Conservation (phyloP, 805 yeast genomes). For the Sugiyamaella americana region DNA sequence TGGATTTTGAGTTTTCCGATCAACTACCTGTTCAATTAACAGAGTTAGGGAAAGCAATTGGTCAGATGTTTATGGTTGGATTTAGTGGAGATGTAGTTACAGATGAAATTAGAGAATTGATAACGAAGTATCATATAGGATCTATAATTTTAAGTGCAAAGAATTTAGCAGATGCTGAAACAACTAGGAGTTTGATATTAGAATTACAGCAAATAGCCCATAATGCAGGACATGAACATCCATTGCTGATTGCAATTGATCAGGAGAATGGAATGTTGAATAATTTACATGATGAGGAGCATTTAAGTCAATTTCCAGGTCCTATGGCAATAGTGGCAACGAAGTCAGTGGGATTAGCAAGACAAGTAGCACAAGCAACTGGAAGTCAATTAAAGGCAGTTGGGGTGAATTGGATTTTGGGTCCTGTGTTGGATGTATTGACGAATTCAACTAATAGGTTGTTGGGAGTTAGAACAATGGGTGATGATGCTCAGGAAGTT, state of each 20-base stretch:
- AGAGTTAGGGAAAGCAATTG: conserved; percentile 28
- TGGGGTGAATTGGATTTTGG: conserved; percentile 51
- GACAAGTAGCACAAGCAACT: conserved; percentile 47
- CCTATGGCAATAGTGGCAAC: conserved; percentile 61
- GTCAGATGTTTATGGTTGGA: conserved; percentile 55
- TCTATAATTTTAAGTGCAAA: conserved; percentile 47
- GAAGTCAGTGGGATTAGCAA: conserved; percentile 43
- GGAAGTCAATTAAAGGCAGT: conserved; percentile 48
- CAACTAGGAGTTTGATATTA: conserved; percentile 43
- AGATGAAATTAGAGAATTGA: conserved; percentile 46
- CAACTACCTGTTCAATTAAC: conserved; percentile 9
- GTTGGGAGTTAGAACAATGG: conserved; percentile 56
- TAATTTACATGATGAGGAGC: conserved; percentile 47
- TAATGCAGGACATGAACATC: conserved; percentile 44
- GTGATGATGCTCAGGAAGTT: conserved; percentile 55
- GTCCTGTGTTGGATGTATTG: conserved; percentile 59
- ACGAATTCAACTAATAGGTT: conserved; percentile 50
- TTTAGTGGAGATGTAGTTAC: conserved; percentile 51
- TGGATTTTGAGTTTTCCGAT: conserved; percentile 16
- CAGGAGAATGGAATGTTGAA: conserved; percentile 63
- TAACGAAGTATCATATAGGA: conserved; percentile 45
- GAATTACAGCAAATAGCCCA: conserved; percentile 52
- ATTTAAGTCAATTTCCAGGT: conserved; percentile 54
- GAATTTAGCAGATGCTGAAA: conserved; percentile 44
- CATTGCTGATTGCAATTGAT: conserved; percentile 52